These are phyloP conservation scores for Rhododendron simsii DNA, from an alignment of 148 eudicot genomes.

Conservation along the genomic window DNA sequence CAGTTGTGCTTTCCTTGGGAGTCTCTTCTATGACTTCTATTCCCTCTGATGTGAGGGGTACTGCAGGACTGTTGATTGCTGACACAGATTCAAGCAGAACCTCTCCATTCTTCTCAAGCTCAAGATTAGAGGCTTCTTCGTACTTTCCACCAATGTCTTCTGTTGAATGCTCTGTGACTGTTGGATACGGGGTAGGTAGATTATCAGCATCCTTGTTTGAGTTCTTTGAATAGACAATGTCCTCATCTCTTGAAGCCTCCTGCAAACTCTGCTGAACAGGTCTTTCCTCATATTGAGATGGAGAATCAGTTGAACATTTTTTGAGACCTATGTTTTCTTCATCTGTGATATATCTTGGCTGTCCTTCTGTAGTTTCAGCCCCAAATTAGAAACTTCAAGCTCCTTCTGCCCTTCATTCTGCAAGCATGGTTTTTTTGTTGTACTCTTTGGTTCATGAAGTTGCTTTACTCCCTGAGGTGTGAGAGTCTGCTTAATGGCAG, in stretches of 20 bases:
- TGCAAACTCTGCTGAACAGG: not conserved
- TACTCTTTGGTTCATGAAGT: not conserved
- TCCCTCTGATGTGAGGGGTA: conserved; percentile 14
- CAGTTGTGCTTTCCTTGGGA: conserved; percentile 6
- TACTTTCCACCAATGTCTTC: not conserved
- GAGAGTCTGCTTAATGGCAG: not conserved
- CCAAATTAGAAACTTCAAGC: conserved; percentile 13
- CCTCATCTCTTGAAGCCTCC: conserved; percentile 7
- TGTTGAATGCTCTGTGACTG: not conserved
- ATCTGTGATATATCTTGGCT: conserved; percentile 7
- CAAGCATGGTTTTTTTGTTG: conserved; percentile 4
- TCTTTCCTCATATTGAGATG: conserved; percentile 2
- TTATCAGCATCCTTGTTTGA: conserved; percentile 1
- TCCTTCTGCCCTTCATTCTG: conserved; percentile 12
- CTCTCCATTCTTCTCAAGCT: not conserved
- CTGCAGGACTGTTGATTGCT: conserved; percentile 10
- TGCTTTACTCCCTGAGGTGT: not conserved
- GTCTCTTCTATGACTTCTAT: conserved; percentile 14
- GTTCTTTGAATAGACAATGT: not conserved
- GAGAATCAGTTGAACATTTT: conserved; percentile 10
- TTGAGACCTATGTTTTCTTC: conserved; percentile 8
- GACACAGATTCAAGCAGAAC: conserved; percentile 9
- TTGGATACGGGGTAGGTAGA: not conserved
- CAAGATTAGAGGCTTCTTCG: not conserved
- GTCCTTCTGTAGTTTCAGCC: conserved; percentile 7